phyloP scores from a whole-genome alignment of 495 filamentous ascomycete species.

The Opeltia flavorubescens region DNA sequence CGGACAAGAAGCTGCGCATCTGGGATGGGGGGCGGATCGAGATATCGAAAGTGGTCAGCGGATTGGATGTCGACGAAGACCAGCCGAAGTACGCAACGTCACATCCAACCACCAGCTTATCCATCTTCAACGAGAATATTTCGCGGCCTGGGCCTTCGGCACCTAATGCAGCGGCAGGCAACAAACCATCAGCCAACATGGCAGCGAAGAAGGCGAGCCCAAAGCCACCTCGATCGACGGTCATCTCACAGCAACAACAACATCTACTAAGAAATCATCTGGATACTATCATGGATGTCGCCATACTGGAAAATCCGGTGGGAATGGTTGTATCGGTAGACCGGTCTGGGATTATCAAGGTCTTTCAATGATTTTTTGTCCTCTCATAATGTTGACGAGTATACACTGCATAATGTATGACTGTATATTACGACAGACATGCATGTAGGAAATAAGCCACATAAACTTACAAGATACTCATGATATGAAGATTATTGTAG shows the following conservation, averaged over 20 bases:
- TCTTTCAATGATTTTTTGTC: constrained; percentile 48
- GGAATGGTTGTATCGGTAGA: constrained; percentile 87
- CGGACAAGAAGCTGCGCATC: constrained; percentile 81
- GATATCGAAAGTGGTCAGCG: constrained; percentile 62
- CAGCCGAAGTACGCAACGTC: constrained; percentile 58
- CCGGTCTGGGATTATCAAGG: constrained; percentile 80
- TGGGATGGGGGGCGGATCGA: constrained; percentile 75
- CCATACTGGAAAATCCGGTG: constrained; percentile 75
- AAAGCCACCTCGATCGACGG: constrained; percentile 59
- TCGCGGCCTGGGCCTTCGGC: constrained; percentile 29
- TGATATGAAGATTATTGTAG: too few relatives aligned
- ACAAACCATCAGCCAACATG: constrained; percentile 19
- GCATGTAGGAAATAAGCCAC: too few relatives aligned
- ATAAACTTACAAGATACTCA: too few relatives aligned
- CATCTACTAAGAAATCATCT: constrained; percentile 73
- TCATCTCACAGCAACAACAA: constrained; percentile 80
- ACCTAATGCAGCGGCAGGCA: constrained; percentile 24
- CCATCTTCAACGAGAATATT: constrained; percentile 57
- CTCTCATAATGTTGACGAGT: too few relatives aligned
- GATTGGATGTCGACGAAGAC: constrained; percentile 54
- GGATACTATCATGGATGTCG: constrained; percentile 79
- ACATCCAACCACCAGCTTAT: constrained; percentile 53
- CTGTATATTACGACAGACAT: too few relatives aligned
- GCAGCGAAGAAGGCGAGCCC: constrained; percentile 24
- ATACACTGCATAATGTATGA: too few relatives aligned